These are phyloP conservation scores for Cryphonectria naterciae DNA, from an alignment of 2,329 filamentous ascomycete genomes.

Conservation along the genomic window DNA sequence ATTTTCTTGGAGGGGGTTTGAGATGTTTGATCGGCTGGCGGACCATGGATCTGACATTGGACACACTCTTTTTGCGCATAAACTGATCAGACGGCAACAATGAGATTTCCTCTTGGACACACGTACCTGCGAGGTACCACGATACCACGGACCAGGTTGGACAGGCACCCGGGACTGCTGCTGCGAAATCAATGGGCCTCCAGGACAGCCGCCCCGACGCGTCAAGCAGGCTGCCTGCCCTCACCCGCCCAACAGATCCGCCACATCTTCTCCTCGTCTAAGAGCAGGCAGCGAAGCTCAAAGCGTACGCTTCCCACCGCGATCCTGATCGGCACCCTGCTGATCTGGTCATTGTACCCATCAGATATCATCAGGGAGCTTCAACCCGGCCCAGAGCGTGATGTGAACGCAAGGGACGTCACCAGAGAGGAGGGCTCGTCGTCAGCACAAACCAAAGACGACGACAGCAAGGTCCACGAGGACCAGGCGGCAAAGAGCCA, in stretches of 20 bases:
- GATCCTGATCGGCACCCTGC: conserved; percentile 40
- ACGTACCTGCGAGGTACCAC: conserved; percentile 1
- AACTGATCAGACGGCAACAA: background rate
- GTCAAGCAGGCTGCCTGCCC: background rate
- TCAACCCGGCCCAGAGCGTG: conserved; percentile 16
- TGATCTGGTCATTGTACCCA: conserved; percentile 46
- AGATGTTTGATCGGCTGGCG: background rate
- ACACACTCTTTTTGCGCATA: background rate
- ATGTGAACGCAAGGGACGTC: conserved; percentile 24
- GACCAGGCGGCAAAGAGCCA: conserved; percentile 30
- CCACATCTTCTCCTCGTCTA: conserved; percentile 31
- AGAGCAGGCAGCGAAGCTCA: conserved; percentile 13
- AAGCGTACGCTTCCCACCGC: conserved; percentile 36
- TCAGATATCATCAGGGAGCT: conserved; percentile 39
- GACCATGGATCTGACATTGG: background rate
- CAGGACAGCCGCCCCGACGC: background rate
- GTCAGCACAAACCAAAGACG: conserved; percentile 25
- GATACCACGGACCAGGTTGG: background rate
- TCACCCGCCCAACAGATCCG: conserved; percentile 13
- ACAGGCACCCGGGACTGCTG: background rate
- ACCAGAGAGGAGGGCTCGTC: conserved; percentile 25
- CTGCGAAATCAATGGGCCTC: background rate
- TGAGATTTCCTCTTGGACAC: conserved; percentile 1
- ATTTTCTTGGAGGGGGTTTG: background rate
- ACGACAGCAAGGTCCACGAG: conserved; percentile 28